Evolutionary conservation across 192 early-diverging fungal genomes (phyloP).

Genomic region (Jimgerdemannia lactiflua): DNA sequence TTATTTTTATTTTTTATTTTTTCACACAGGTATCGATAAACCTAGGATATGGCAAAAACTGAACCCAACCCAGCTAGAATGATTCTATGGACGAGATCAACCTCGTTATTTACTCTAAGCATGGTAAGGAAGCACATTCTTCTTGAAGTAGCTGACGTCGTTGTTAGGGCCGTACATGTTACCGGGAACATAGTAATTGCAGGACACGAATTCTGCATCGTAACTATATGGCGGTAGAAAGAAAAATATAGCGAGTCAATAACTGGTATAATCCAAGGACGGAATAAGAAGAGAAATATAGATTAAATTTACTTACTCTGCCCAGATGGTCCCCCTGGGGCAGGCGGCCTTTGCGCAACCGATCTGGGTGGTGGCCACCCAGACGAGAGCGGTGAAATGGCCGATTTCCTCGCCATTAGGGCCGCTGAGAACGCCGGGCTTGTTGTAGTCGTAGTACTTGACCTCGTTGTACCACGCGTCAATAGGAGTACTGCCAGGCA

Average conservation of each 20-base stretch:
- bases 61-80: background rate
- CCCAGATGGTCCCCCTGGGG: background rate
- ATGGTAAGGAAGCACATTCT: background rate
- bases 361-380: constrained; percentile 23
- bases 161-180: background rate
- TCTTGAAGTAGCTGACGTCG: background rate
- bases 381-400: constrained; percentile 19
- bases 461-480: constrained; percentile 43
- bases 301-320: background rate
- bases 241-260: background rate
- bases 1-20: too few relatives aligned
- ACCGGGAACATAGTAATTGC: constrained; percentile 1
- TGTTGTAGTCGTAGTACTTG: constrained; percentile 36
- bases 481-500: constrained; percentile 14
- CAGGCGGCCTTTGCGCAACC: constrained; percentile 32
- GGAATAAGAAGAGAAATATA: too few relatives aligned
- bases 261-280: too few relatives aligned
- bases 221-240: background rate
- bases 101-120: too few relatives aligned
- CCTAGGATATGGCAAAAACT: too few relatives aligned
- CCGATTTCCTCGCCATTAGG: background rate
- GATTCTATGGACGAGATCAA: background rate
- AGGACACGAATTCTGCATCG: background rate
- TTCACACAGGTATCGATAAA: too few relatives aligned
- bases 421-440: constrained; percentile 27